These are phyloP conservation scores for Dissoconium aciculare DNA, from an alignment of 2,329 filamentous ascomycete genomes.

Conservation along the genomic window DNA sequence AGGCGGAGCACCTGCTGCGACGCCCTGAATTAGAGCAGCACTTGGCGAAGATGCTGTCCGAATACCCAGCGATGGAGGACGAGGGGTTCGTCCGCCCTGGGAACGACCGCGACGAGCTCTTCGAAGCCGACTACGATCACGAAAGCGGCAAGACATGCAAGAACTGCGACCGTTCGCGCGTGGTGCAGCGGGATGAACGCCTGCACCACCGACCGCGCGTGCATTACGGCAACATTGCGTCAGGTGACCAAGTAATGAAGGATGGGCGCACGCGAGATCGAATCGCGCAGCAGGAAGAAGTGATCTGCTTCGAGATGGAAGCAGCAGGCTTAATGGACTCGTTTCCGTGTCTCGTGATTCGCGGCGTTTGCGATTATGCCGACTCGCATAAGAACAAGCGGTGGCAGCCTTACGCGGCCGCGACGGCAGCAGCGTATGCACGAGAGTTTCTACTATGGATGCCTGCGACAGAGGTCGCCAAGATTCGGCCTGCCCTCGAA, in stretches of 20 bases:
- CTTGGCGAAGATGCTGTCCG: slow-evolving; percentile 1
- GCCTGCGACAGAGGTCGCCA: too few relatives aligned
- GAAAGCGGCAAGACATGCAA: too few relatives aligned
- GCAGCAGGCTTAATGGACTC: slow-evolving; percentile 11
- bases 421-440: slow-evolving; percentile 8
- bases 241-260: too few relatives aligned
- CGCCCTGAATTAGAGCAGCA: slow-evolving; percentile 2
- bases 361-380: slow-evolving; percentile 12
- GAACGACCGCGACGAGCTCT: slow-evolving; percentile 2
- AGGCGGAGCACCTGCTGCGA: slow-evolving; percentile 4
- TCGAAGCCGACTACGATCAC: slow-evolving; percentile 3
- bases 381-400: slow-evolving; percentile 13
- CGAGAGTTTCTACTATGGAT: slow-evolving; percentile 13
- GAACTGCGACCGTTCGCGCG: too few relatives aligned
- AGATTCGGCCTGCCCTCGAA: too few relatives aligned
- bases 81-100: slow-evolving; percentile 1
- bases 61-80: too few relatives aligned
- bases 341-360: slow-evolving; percentile 10
- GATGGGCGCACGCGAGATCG: slow-evolving; percentile 6
- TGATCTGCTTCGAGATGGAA: slow-evolving; percentile 16
- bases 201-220: slow-evolving; percentile 5
- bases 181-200: slow-evolving; percentile 6
- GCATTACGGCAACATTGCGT: slow-evolving; percentile 17
- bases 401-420: slow-evolving; percentile 12
- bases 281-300: slow-evolving; percentile 3